Conservation (phyloP, 2,329 filamentous ascomycete species). For the Exophiala dermatitidis region DNA sequence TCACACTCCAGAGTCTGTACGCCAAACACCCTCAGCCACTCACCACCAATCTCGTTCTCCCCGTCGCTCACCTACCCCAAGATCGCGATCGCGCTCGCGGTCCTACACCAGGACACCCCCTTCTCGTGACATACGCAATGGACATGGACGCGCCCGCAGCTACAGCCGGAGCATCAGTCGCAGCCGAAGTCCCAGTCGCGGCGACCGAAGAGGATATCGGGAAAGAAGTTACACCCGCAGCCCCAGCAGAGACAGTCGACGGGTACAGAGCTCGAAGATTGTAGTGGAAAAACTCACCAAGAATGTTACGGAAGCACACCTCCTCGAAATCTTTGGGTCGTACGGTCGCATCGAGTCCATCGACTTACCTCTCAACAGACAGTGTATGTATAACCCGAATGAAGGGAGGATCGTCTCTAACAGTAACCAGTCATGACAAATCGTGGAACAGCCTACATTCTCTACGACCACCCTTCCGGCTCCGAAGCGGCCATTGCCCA, state of each 20-base stretch:
- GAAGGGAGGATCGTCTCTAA: not conserved
- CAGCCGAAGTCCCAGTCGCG: slow-evolving; percentile 37
- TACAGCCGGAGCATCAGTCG: slow-evolving; percentile 28
- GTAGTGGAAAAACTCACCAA: slow-evolving; percentile 94
- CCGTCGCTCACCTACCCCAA: slow-evolving; percentile 34
- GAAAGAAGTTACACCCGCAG: slow-evolving; percentile 35
- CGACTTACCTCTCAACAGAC: slow-evolving; percentile 80
- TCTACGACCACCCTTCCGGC: slow-evolving; percentile 68
- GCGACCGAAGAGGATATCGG: slow-evolving; percentile 33
- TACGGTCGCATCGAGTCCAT: slow-evolving; percentile 83
- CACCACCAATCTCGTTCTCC: slow-evolving; percentile 28
- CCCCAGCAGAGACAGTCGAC: slow-evolving; percentile 28
- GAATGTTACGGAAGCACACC: slow-evolving; percentile 81
- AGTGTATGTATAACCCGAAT: slow-evolving; percentile 52
- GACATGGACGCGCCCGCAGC: slow-evolving; percentile 21
- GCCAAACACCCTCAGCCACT: slow-evolving; percentile 16
- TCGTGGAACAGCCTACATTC: slow-evolving; percentile 85
- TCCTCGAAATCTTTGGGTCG: slow-evolving; percentile 83
- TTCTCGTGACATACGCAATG: slow-evolving; percentile 27
- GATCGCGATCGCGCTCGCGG: slow-evolving; percentile 26
- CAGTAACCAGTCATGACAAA: slow-evolving; percentile 66
- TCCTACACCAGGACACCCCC: slow-evolving; percentile 29
- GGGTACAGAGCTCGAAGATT: slow-evolving; percentile 54
- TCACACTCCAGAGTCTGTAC: slow-evolving; percentile 21
- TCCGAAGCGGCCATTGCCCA: slow-evolving; percentile 85